Percentiles rank a stretch among this genome's conserved stretches.
phyloP scores from a whole-genome alignment of 176 grass and related monocot genomes.

The Hordeum marinum region DNA sequence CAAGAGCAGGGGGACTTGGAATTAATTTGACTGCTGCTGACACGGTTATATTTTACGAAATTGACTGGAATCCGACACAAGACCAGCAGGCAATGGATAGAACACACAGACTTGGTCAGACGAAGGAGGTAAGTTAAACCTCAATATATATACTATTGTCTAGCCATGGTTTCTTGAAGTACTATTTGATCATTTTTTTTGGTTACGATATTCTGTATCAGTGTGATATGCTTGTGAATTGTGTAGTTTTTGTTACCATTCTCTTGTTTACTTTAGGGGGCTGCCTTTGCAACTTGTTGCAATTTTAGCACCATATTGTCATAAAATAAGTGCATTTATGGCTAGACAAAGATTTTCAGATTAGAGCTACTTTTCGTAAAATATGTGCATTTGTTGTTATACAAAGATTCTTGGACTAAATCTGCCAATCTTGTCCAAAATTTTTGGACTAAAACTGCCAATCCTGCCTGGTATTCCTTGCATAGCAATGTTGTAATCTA shows the following conservation, averaged over 20 bases:
- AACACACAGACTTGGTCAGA: constrained; percentile 94
- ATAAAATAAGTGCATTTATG: no score
- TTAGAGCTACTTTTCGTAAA: background rate
- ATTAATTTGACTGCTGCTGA: constrained; percentile 99
- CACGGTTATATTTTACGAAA: constrained; percentile 99
- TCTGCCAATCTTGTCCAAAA: background rate
- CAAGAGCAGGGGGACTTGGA: constrained; percentile 95
- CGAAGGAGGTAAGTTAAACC: constrained; percentile 71
- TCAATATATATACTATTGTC: constrained; percentile 7
- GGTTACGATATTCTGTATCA: background rate
- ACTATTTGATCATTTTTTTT: constrained; percentile 11
- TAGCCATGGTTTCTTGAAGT: background rate
- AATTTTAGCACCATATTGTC: background rate
- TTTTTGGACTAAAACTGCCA: background rate
- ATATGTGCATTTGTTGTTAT: background rate
- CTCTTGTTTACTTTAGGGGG: background rate
- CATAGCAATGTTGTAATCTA: background rate
- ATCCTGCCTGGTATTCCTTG: background rate
- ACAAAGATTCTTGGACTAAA: background rate
- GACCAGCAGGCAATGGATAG: constrained; percentile 99
- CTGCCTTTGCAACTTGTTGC: background rate
- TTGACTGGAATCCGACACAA: constrained; percentile 99
- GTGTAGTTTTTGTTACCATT: background rate
- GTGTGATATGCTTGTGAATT: background rate
- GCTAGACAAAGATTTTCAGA: no score